Base-by-base conservation (phyloP, 2,329 filamentous ascomycete genomes). In the Ophiostoma piceae region DNA sequence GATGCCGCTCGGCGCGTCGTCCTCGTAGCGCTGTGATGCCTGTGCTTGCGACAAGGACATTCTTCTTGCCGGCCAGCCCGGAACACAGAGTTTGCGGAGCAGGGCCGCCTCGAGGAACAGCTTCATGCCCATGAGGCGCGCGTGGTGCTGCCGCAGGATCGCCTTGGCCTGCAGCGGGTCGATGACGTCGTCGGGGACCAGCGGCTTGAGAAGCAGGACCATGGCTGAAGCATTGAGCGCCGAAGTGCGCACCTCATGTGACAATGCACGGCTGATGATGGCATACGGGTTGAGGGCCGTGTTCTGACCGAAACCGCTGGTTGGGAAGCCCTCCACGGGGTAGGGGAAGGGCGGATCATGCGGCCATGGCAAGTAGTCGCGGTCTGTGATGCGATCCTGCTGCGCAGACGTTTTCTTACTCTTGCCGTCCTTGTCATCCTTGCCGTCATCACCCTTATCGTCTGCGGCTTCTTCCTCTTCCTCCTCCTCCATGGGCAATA, bases 221-320 rank as follows among this genome's bases (percentile, higher is more conserved):
- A 90, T 88, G 37, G 85, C 84, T 0, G 87, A 84, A 0, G 87
- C 86, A 72, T 87, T 85, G 32, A 89, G 79, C 1, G 85, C 82
- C 0, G 85, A 88, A 1, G 82, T 83, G 66, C 80, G 82, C 6
- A 81, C 81, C 74, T 89, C 87, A 70, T 87, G 88, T 5, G 81
- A 79, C 1, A 90, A 79, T 0, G 85, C 83, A 4, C 85, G 82
- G 14, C 80, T 78, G 8, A 89, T 77, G 9, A 88, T 79, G 0
- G 81, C 78, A 68, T 85, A 84, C 0, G 87, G 87, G 66, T 88
- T 81, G 1, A 89, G 81, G 0, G 86, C 84, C 0, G 79, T 19
- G 51, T 43, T 67, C 60, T 41, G 62, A 32, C 43, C 37, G 26
- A 62, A 39, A 19, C 39, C 22, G 65, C 39, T 66, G 9, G 65